Conservation (phyloP, 208 protist species). For the Trypanosoma lewisi region DNA sequence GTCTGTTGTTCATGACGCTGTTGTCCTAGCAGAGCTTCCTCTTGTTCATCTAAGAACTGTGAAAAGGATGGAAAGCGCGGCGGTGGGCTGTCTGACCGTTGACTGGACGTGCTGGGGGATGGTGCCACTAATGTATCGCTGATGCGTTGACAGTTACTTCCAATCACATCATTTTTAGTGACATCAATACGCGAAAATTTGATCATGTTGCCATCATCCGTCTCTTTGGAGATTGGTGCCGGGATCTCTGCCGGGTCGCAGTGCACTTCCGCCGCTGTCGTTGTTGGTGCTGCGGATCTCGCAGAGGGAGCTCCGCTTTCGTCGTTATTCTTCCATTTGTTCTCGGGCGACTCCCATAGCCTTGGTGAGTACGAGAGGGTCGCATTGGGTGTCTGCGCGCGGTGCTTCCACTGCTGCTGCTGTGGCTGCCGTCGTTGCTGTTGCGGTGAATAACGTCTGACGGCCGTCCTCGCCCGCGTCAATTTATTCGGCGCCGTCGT, state of each 20-base stretch:
- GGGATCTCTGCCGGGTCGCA: not conserved
- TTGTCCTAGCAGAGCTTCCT: constrained; percentile 21
- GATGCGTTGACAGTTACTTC: constrained; percentile 8
- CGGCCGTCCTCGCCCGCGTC: constrained; percentile 7
- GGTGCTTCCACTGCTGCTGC: not conserved
- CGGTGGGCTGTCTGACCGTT: constrained; percentile 54
- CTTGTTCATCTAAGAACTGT: constrained; percentile 68
- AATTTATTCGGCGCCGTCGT: not conserved
- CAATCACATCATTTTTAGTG: not conserved
- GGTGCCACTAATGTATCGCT: constrained; percentile 4
- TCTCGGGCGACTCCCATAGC: not conserved
- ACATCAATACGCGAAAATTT: constrained; percentile 18
- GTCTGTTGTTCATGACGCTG: not conserved
- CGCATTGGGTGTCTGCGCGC: not conserved
- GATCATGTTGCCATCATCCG: not conserved
- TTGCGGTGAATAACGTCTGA: constrained; percentile 7
- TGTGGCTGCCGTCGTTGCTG: not conserved
- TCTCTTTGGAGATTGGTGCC: not conserved
- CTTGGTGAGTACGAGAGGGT: not conserved
- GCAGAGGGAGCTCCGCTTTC: not conserved
- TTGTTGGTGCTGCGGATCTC: not conserved
- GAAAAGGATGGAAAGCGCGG: constrained; percentile 81
- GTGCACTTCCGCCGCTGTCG: not conserved
- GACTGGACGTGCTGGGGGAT: constrained; percentile 23
- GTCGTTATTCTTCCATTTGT: not conserved